Evolutionary conservation across 768 basidiomycete species (phyloP).

Genomic region (Hericium rajendrae): DNA sequence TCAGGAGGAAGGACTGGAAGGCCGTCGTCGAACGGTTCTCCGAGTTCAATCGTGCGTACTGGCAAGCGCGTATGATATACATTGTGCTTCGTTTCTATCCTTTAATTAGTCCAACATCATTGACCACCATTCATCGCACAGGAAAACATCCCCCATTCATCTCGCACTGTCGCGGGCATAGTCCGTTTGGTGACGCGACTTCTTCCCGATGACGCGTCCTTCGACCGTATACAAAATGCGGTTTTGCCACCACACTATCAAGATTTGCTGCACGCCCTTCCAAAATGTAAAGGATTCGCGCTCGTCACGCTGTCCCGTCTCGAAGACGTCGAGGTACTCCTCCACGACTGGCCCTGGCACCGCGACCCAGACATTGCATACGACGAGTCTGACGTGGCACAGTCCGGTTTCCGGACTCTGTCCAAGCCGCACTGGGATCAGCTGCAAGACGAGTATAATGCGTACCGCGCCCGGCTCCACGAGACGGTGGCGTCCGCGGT

Average conservation of each 20-base stretch:
- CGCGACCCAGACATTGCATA: slow-evolving; percentile 3
- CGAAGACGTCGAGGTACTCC: slow-evolving; percentile 32
- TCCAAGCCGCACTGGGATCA: slow-evolving; percentile 53
- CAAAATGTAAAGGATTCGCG: slow-evolving; percentile 69
- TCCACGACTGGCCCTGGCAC: slow-evolving; percentile 57
- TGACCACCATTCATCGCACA: slow-evolving; percentile 17
- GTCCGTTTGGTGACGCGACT: neutral
- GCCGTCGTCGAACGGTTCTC: slow-evolving; percentile 15
- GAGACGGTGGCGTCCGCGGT: slow-evolving; percentile 28
- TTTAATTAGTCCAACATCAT: neutral
- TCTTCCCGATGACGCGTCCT: neutral
- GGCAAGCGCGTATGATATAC: slow-evolving; percentile 60
- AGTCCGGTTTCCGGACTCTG: slow-evolving; percentile 48
- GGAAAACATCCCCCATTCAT: slow-evolving; percentile 61
- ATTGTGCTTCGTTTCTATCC: slow-evolving; percentile 35
- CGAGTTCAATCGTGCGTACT: slow-evolving; percentile 32
- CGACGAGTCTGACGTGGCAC: neutral
- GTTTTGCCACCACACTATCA: slow-evolving; percentile 53
- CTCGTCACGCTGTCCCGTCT: slow-evolving; percentile 44
- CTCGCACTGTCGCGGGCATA: slow-evolving; percentile 43
- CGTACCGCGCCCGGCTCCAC: slow-evolving; percentile 46
- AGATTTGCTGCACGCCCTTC: slow-evolving; percentile 42
- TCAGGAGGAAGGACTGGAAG: slow-evolving; percentile 44
- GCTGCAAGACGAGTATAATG: slow-evolving; percentile 61
- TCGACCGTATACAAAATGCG: slow-evolving; percentile 38